phyloP scores from a whole-genome alignment of 371 early-diverging fungal genomes.

The Mucor racemosus region DNA sequence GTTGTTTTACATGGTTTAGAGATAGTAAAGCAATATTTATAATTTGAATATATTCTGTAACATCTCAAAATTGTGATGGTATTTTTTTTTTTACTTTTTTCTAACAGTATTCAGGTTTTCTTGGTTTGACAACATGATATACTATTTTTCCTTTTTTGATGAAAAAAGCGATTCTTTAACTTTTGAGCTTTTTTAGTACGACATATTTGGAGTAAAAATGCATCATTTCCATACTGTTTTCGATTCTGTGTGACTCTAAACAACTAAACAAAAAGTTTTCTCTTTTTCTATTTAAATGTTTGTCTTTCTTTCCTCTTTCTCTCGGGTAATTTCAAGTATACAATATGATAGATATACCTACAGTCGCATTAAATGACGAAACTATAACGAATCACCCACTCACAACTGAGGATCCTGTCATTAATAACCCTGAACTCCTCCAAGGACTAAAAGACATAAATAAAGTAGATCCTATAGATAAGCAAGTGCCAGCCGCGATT shows the following conservation, averaged over 20 bases:
- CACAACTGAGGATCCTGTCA: conserved; percentile 34
- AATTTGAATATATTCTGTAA: too few species aligned
- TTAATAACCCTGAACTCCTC: conserved; percentile 18
- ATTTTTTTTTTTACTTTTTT: too few species aligned
- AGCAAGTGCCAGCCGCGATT: conserved; percentile 24
- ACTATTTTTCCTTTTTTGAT: too few species aligned
- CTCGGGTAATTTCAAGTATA: conserved; percentile 13
- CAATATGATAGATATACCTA: conserved; percentile 9
- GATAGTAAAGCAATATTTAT: too few species aligned
- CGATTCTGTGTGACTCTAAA: conserved; percentile 6
- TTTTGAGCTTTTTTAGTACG: too few species aligned
- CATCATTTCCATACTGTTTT: background rate
- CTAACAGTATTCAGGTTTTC: too few species aligned
- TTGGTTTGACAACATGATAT: too few species aligned
- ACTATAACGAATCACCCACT: conserved; percentile 20
- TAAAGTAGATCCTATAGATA: conserved; percentile 23
- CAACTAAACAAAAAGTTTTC: conserved; percentile 13
- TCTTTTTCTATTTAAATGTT: background rate
- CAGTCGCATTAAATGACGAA: conserved; percentile 6
- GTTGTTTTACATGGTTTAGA: background rate
- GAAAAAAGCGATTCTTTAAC: too few species aligned
- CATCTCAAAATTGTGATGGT: too few species aligned
- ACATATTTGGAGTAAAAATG: too few species aligned
- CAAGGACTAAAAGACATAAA: conserved; percentile 29
- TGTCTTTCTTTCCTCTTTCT: conserved; percentile 4